Conservation (phyloP, 1,139 yeast species). For the Geotrichum reessii region DNA sequence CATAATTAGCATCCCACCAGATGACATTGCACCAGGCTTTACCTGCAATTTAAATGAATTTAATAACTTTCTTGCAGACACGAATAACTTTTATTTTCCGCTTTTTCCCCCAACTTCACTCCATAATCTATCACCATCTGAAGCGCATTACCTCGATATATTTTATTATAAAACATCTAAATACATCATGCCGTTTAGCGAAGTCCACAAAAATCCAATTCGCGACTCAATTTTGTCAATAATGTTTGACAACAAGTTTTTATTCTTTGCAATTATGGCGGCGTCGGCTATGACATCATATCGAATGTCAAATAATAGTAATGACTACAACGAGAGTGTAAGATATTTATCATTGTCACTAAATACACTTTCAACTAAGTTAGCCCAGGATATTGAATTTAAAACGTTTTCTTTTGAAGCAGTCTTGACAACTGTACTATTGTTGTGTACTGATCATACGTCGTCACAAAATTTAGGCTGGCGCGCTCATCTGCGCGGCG, state of each 20-base stretch:
- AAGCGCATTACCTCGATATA: conserved; percentile 7
- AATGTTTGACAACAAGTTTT: conserved; percentile 4
- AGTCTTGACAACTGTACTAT: conserved; percentile 7
- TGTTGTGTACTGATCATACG: conserved; percentile 15
- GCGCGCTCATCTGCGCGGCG: conserved; percentile 16
- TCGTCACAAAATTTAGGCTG: conserved; percentile 12
- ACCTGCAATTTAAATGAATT: not conserved
- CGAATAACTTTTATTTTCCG: not conserved
- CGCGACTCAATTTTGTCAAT: conserved; percentile 13
- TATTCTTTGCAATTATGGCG: conserved; percentile 12
- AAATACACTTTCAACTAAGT: not conserved
- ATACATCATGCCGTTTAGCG: conserved; percentile 15
- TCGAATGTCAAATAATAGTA: conserved; percentile 3
- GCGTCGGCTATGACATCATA: conserved; percentile 14
- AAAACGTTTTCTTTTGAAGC: conserved; percentile 6
- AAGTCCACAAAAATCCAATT: conserved; percentile 6
- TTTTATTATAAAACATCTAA: conserved; percentile 11
- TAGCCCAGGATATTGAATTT: not conserved
- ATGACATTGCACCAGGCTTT: not conserved
- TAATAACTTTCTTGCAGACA: not conserved
- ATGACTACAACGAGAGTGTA: conserved; percentile 3
- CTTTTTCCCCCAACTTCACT: not conserved
- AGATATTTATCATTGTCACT: conserved; percentile 7
- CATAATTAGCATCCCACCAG: not conserved
- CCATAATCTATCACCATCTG: conserved; percentile 4